Evolutionary conservation across 805 yeast species (phyloP), one percentile per base, ranked within the genome.

Genomic region (Suhomyces vadensis): DNA sequence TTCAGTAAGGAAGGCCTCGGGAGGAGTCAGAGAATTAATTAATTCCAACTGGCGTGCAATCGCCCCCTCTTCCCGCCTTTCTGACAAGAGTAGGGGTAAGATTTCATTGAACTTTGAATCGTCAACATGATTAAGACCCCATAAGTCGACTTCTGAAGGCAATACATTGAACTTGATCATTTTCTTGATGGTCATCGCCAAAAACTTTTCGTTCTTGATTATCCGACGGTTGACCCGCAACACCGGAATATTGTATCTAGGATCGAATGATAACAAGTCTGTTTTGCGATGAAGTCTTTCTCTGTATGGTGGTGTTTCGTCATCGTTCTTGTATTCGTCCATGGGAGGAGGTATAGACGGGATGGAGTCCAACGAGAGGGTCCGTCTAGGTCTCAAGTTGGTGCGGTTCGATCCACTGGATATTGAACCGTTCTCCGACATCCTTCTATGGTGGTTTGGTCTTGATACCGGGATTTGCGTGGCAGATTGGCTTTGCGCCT

Each of bases 211-310:
- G 9, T 51, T 49, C 21, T 37, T 50, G 13, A 59, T 51, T 39
- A 58, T 43, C 19, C 44, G 38, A n/a, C 58, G 49, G 43, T 58
- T 59, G 25, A 59, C 54, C 9, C 63, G 43, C 11, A 58, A 51
- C 16, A 54, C 50, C 2, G 63, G 63, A 7, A 44, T 42, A 7
- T 55, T 39, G 43, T 53, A 59, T 14, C 64, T 41, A 20, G 57
- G 60, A 44, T 59, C 63, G 41, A 54, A 59, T 10, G 62, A 55
- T 10, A 59, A 35, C 39, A 59, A 50, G 33, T 59, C 64, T 13
- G 50, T 45, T 25, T 47, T 41, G 20, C 46, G 45, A 36, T 58
- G 61, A 25, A 59, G 60, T 11, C 41, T 43, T 13, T 55, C 57
- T 10, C 47, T 42, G 39, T 59, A 59, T 3, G 61, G 62, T 2